Evolutionary conservation across 2,329 filamentous ascomycete species (phyloP).

Genomic region (Neophaeococcomyces aloes): DNA sequence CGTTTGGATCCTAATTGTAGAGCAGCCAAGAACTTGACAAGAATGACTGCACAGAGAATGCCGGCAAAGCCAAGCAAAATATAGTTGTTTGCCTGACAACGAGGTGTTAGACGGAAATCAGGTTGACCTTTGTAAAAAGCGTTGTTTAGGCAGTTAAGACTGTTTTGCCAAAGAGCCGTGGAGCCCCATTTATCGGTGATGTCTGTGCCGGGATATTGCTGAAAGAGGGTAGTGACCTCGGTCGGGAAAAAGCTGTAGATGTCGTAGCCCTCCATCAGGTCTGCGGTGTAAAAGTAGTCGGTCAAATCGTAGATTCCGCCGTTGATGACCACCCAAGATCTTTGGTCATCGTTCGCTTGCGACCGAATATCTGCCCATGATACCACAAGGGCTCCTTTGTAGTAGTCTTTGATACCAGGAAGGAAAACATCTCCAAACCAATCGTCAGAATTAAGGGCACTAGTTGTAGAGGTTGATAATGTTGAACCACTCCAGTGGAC

Average conservation of each 20-base stretch:
- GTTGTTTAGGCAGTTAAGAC: constrained; percentile 69
- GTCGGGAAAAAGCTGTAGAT: constrained; percentile 63
- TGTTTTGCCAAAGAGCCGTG: constrained; percentile 47
- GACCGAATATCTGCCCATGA: constrained; percentile 47
- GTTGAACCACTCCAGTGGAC: constrained; percentile 61
- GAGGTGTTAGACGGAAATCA: constrained; percentile 69
- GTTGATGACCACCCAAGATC: constrained; percentile 71
- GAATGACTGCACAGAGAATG: constrained; percentile 67
- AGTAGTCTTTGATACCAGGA: constrained; percentile 72
- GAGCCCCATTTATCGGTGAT: constrained; percentile 57
- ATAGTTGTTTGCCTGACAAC: constrained; percentile 83
- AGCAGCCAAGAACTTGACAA: constrained; percentile 82
- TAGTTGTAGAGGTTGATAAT: constrained; percentile 42
- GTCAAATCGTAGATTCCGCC: constrained; percentile 77
- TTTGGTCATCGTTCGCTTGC: constrained; percentile 56
- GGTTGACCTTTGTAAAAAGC: constrained; percentile 71
- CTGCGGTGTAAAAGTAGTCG: constrained; percentile 74
- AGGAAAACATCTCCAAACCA: constrained; percentile 73
- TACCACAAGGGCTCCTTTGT: constrained; percentile 77
- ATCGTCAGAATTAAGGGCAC: constrained; percentile 48
- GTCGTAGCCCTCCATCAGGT: constrained; percentile 44
- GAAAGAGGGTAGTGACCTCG: constrained; percentile 56
- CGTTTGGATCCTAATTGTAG: constrained; percentile 89
- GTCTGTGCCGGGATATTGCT: constrained; percentile 67
- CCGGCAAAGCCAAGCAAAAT: constrained; percentile 80